Evolutionary conservation across 1,139 yeast species (phyloP).

Genomic region (Pichia cactophila): DNA sequence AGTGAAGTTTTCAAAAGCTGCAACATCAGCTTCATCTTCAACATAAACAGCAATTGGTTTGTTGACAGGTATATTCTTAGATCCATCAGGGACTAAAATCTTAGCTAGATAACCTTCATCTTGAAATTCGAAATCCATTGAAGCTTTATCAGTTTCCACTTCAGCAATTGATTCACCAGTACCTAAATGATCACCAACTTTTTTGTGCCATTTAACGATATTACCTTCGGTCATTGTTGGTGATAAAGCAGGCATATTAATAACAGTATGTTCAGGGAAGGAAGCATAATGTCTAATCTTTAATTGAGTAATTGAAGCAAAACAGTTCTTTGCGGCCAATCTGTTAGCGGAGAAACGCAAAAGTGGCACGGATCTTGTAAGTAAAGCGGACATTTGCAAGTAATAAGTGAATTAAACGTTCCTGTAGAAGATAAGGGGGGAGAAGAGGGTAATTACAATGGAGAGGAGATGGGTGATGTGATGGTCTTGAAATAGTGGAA

Average conservation of each 20-base stretch:
- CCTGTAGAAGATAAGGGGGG: neutral
- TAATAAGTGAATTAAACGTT: no score
- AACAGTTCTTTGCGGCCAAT: constrained; percentile 4
- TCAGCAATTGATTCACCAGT: constrained; percentile 97
- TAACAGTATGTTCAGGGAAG: constrained; percentile 57
- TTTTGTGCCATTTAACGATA: constrained; percentile 81
- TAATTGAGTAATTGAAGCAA: constrained; percentile 8
- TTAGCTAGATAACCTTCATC: constrained; percentile 96
- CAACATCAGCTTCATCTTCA: constrained; percentile 75
- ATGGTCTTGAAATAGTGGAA: no score
- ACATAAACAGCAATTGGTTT: constrained; percentile 96
- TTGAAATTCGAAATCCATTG: constrained; percentile 98
- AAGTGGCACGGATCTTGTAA: constrained; percentile 20
- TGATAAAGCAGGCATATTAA: constrained; percentile 87
- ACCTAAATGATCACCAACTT: constrained; percentile 74
- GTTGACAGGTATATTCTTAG: constrained; percentile 88
- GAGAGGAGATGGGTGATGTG: neutral
- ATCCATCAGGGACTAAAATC: constrained; percentile 76
- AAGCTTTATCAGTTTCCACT: constrained; percentile 97
- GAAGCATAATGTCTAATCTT: constrained; percentile 27
- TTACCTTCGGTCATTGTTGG: constrained; percentile 98
- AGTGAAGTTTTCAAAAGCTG: constrained; percentile 81
- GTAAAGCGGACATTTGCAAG: constrained; percentile 1
- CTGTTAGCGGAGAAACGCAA: constrained; percentile 19
- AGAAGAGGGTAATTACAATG: neutral